phyloP scores from a whole-genome alignment of 495 filamentous ascomycete species.

The Penicillium atrosanguineum region DNA sequence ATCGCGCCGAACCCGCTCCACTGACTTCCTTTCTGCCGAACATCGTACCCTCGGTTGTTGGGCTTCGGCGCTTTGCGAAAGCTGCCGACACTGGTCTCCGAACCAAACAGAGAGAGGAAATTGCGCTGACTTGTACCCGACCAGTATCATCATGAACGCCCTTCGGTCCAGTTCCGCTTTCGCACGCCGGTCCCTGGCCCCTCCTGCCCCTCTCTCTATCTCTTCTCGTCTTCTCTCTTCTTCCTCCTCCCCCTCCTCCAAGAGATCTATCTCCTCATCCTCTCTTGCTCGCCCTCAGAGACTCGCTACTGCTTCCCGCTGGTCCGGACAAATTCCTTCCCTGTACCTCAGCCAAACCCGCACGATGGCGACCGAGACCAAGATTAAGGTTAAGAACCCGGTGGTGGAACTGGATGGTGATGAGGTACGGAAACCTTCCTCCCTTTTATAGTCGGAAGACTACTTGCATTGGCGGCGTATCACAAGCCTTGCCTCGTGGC shows the following conservation, averaged over 20 bases:
- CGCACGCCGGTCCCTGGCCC: slow-evolving; percentile 38
- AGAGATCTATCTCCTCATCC: slow-evolving; percentile 28
- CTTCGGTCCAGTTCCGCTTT: slow-evolving; percentile 46
- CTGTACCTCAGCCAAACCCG: slow-evolving; percentile 36
- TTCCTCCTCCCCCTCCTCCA: slow-evolving; percentile 21
- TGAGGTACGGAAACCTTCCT: slow-evolving; percentile 53
- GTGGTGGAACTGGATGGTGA: slow-evolving; percentile 97
- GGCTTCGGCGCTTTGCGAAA: slow-evolving; percentile 1
- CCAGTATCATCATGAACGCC: slow-evolving; percentile 27
- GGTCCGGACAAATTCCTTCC: slow-evolving; percentile 31
- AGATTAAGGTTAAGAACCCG: slow-evolving; percentile 98
- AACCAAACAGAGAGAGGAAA: slow-evolving; percentile 23
- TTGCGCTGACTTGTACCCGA: slow-evolving; percentile 22
- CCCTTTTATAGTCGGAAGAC: slow-evolving; percentile 26
- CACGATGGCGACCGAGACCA: slow-evolving; percentile 52
- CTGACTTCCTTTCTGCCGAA: slow-evolving; percentile 30
- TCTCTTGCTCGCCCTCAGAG: slow-evolving; percentile 28
- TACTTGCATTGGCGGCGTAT: slow-evolving; percentile 10
- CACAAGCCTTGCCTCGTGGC: slow-evolving; percentile 24
- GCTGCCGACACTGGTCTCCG: not conserved
- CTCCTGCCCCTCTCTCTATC: slow-evolving; percentile 34
- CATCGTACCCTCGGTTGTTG: slow-evolving; percentile 31
- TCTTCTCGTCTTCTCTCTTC: slow-evolving; percentile 26
- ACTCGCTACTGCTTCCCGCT: slow-evolving; percentile 33
- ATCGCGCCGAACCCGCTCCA: not conserved